These are phyloP conservation scores for Leishmania arabica DNA, from an alignment of 208 protist species.

Conservation along the genomic window DNA sequence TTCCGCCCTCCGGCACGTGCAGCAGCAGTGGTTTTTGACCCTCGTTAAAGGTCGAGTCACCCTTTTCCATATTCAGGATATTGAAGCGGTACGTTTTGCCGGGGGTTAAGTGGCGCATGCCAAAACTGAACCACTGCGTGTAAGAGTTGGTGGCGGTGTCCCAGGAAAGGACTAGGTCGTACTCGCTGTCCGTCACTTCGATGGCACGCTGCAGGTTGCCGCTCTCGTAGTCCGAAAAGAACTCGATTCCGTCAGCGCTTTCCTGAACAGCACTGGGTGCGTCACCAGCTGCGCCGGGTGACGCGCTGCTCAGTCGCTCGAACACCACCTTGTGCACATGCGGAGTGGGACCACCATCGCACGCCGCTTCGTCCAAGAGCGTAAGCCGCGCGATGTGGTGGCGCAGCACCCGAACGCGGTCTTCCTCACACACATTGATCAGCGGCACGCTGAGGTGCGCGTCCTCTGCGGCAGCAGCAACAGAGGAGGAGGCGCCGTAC, in stretches of 20 bases:
- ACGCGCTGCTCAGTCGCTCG: constrained; percentile 21
- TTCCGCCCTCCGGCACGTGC: constrained; percentile 46
- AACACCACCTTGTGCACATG: constrained; percentile 32
- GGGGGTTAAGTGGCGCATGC: constrained; percentile 57
- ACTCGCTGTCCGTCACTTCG: constrained; percentile 87
- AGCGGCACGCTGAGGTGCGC: constrained; percentile 29
- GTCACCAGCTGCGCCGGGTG: not conserved
- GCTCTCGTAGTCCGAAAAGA: constrained; percentile 94
- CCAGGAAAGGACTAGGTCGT: constrained; percentile 93
- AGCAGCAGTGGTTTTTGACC: constrained; percentile 93
- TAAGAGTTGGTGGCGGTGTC: constrained; percentile 96
- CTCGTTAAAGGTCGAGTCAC: constrained; percentile 94
- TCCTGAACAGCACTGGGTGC: not conserved
- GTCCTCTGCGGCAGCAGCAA: constrained; percentile 17
- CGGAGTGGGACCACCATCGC: constrained; percentile 42
- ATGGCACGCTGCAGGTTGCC: constrained; percentile 95
- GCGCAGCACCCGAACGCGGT: constrained; percentile 46
- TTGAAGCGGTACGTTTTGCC: constrained; percentile 94
- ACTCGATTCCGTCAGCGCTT: constrained; percentile 52
- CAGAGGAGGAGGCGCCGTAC: constrained; percentile 15
- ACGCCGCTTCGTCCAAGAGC: constrained; percentile 28
- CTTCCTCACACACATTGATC: constrained; percentile 34
- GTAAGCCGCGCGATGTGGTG: constrained; percentile 66
- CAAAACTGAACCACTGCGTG: constrained; percentile 98
- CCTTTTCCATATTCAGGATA: constrained; percentile 97